A percentile compares a stretch with the other conserved stretches of the same genome.
Conservation (phyloP, 148 eudicot genomes). For the Arbutus unedo region DNA sequence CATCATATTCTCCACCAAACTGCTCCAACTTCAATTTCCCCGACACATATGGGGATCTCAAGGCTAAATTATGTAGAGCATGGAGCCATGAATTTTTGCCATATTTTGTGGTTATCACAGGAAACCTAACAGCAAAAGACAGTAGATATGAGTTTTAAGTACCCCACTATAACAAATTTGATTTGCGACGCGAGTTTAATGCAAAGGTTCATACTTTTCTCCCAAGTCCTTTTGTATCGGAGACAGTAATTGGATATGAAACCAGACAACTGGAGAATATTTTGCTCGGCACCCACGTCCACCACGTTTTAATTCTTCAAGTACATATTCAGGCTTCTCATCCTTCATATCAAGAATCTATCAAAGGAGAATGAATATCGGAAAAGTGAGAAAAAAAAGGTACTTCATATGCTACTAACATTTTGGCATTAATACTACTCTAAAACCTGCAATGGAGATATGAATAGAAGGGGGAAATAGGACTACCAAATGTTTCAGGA, state of each 20-base stretch:
- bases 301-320: constrained; percentile 56
- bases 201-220: constrained; percentile 35
- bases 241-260: constrained; percentile 57
- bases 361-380: background rate
- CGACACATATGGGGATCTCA: constrained; percentile 35
- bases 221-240: constrained; percentile 44
- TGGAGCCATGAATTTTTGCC: constrained; percentile 53
- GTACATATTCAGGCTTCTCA: constrained; percentile 59
- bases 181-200: background rate
- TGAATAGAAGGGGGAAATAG: background rate
- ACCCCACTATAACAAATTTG: background rate
- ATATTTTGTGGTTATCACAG: constrained; percentile 25
- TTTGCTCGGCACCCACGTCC: constrained; percentile 52
- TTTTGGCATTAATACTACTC: constrained; percentile 1
- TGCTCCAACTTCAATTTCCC: constrained; percentile 40
- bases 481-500: background rate
- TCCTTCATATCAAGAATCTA: constrained; percentile 65
- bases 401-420: background rate
- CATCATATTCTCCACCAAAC: constrained; percentile 45
- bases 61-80: constrained; percentile 42
- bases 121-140: constrained; percentile 29
- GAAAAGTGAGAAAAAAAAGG: background rate
- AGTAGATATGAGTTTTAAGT: background rate
- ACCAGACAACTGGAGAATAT: constrained; percentile 47
- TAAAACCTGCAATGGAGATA: background rate